phyloP scores from a whole-genome alignment of 495 filamentous ascomycete species.

The Aspergillus incahuasiensis region DNA sequence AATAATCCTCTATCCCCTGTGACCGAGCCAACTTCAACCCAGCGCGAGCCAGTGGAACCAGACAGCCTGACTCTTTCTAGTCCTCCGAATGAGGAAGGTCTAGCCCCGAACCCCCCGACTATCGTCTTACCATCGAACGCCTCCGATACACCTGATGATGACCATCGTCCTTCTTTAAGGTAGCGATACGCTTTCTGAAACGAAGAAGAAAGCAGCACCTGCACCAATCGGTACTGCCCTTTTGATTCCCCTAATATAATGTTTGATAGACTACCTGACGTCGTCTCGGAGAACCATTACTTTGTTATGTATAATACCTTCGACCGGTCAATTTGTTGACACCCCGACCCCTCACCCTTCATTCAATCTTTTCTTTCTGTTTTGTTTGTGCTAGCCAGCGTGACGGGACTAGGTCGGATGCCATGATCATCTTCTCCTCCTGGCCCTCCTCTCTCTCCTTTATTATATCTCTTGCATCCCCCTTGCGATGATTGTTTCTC shows the following conservation, averaged over 20 bases:
- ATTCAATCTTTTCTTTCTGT: conserved; percentile 16
- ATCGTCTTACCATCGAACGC: conserved; percentile 35
- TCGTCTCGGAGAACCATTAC: conserved; percentile 25
- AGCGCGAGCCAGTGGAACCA: conserved; percentile 19
- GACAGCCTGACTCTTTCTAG: conserved; percentile 27
- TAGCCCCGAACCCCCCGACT: conserved; percentile 20
- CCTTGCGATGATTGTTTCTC: conserved; percentile 15
- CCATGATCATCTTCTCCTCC: conserved; percentile 26
- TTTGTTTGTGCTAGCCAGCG: conserved; percentile 15
- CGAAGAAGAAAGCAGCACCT: background rate
- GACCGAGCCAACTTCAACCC: conserved; percentile 30
- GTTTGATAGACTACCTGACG: conserved; percentile 37
- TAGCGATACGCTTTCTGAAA: conserved; percentile 15
- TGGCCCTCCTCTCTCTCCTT: conserved; percentile 10
- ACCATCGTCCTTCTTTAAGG: conserved; percentile 3
- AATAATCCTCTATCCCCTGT: conserved; percentile 30
- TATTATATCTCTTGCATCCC: conserved; percentile 5
- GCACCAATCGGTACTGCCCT: background rate
- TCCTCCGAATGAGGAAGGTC: conserved; percentile 24
- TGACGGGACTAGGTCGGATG: conserved; percentile 32
- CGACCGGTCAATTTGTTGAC: background rate
- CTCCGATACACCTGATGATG: conserved; percentile 26
- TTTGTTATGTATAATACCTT: conserved; percentile 26
- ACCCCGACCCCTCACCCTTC: conserved; percentile 11
- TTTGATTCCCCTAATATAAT: conserved; percentile 32